Conservation (phyloP, 257 asterid species). For the Scutellaria barbata region DNA sequence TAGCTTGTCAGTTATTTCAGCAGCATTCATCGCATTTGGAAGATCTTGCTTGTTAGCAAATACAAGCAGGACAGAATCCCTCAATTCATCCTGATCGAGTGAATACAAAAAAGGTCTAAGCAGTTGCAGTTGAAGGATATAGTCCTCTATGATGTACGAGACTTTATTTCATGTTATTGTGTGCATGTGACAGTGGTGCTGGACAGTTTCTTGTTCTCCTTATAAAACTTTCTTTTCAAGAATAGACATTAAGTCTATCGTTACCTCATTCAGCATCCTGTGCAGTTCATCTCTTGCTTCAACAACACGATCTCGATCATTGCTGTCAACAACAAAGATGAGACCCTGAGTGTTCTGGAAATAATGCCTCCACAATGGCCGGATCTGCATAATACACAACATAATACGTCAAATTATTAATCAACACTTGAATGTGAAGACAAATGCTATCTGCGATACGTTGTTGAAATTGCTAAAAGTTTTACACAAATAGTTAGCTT, state of each 20-base stretch:
- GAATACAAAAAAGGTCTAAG: background rate
- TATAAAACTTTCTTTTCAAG: background rate
- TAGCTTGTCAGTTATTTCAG: constrained; percentile 68
- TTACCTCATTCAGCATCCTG: constrained; percentile 58
- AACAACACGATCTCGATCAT: constrained; percentile 58
- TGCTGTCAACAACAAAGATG: constrained; percentile 62
- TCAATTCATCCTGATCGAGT: constrained; percentile 53
- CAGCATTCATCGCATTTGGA: constrained; percentile 72
- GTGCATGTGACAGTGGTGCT: background rate
- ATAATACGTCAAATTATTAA: constrained; percentile 6
- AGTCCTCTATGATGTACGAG: background rate
- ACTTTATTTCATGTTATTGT: background rate
- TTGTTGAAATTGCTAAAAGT: background rate
- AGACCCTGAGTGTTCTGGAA: constrained; percentile 60
- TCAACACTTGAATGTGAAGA: background rate
- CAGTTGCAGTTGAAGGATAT: background rate
- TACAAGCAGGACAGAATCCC: constrained; percentile 64
- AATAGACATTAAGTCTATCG: background rate
- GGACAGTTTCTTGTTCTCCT: background rate
- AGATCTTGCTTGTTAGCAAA: constrained; percentile 77
- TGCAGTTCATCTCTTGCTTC: constrained; percentile 60
- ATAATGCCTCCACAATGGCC: constrained; percentile 61
- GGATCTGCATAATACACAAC: constrained; percentile 44
- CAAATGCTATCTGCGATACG: background rate
- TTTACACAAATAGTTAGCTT: background rate